These are phyloP conservation scores for Colletotrichum liaoningense DNA, from an alignment of 2,329 filamentous ascomycete species.

Conservation along the genomic window DNA sequence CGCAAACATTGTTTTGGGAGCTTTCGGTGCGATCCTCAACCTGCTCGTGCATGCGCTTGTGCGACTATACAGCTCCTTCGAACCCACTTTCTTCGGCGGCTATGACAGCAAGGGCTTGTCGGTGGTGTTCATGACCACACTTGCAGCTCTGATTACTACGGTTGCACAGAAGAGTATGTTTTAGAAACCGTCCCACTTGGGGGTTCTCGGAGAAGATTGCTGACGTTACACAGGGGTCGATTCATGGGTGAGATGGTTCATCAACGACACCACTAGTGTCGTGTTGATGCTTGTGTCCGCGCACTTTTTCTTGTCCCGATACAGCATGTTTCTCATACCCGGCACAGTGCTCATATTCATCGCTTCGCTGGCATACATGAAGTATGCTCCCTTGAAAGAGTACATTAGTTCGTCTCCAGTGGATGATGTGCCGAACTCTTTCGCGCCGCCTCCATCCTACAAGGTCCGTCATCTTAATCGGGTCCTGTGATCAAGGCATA, in stretches of 20 bases:
- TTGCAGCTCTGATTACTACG: constrained; percentile 44
- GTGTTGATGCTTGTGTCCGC: constrained; percentile 44
- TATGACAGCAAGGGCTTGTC: constrained; percentile 40
- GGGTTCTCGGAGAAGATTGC: background rate
- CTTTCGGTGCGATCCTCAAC: constrained; percentile 42
- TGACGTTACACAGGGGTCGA: constrained; percentile 40
- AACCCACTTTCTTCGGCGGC: constrained; percentile 40
- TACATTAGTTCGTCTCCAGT: background rate
- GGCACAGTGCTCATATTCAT: constrained; percentile 43
- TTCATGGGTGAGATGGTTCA: constrained; percentile 45
- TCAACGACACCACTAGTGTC: constrained; percentile 42
- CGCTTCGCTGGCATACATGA: constrained; percentile 44
- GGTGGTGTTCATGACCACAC: constrained; percentile 44
- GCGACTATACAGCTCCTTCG: constrained; percentile 38
- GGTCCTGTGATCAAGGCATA: background rate
- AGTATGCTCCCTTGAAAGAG: constrained; percentile 37
- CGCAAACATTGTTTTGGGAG: constrained; percentile 45
- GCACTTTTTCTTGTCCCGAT: constrained; percentile 38
- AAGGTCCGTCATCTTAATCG: background rate
- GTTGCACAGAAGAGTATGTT: constrained; percentile 44
- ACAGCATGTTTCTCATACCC: constrained; percentile 41
- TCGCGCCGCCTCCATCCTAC: background rate
- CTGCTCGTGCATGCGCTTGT: constrained; percentile 42
- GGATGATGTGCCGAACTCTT: background rate
- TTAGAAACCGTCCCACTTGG: background rate